phyloP scores from a whole-genome alignment of 345 rosid genomes.

The Streptanthus diversifolius region DNA sequence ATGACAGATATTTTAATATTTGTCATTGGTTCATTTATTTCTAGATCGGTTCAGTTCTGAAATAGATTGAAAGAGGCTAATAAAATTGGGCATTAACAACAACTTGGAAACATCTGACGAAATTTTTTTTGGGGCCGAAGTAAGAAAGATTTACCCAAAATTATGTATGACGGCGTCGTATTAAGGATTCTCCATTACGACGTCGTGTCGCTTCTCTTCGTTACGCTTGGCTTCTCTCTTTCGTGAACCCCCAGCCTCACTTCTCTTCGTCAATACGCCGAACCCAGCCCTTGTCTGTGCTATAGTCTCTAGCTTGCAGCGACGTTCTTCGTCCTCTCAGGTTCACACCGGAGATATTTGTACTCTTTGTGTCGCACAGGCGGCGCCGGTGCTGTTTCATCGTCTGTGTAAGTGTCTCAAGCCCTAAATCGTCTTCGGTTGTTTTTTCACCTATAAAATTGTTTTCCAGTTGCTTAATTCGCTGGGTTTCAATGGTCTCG shows the following conservation, averaged over 20 bases:
- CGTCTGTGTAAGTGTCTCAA: conserved; percentile 23
- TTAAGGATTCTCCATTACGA: neutral
- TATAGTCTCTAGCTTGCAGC: neutral
- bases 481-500: neutral
- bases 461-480: neutral
- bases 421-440: conserved; percentile 28
- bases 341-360: neutral
- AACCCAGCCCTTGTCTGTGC: conserved; percentile 3
- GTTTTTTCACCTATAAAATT: neutral
- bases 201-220: neutral
- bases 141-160: neutral
- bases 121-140: neutral
- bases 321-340: conserved; percentile 12
- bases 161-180: neutral
- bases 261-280: conserved; percentile 13
- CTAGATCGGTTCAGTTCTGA: neutral
- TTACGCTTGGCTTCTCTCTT: neutral
- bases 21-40: neutral
- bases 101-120: no score
- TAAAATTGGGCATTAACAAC: neutral
- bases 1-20: neutral
- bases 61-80: neutral
- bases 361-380: neutral
- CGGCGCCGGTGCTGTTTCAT: neutral
- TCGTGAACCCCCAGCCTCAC: conserved; percentile 24